Base-by-base conservation (phyloP, 768 basidiomycete species). In the Suillus occidentalis region DNA sequence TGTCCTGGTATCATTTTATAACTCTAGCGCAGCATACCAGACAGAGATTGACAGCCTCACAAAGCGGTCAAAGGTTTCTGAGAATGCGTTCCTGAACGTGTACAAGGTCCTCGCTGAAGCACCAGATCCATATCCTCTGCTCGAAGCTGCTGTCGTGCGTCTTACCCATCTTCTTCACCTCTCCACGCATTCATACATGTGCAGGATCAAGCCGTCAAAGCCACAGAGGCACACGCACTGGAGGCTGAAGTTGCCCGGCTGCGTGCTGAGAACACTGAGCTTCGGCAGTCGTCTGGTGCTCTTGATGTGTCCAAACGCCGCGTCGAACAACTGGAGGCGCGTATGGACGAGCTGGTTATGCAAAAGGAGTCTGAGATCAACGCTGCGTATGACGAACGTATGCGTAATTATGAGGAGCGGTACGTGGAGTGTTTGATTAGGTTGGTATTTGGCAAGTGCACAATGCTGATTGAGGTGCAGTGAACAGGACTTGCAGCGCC, bases 31-130 rank as follows among this genome's bases (percentile, higher is more conserved):
- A 95, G 95, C 95, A 1, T 98, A 98, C 81, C 97, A 99, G 78
- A 85, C 89, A 4, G 97, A 99, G 79, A 98, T 99, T 64, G 97
- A 99, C 81, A 90, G 82, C 72, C 87, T 99, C 68, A 99, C 97
- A 0, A 91, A 93, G 69, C 90, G 97, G 10, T 93, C 90, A 45
- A 98, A 98, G 74, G 78, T 85, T 28, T 91, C 95, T 12, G 97
- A 99, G 82, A 96, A 92, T 71, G 93, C 95, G 0, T 99, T 99
- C 78, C 82, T 99, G n/a, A 94, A 89, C 70, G 90, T 96, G 22
- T 99, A 99, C 83, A 99, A 99, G 75, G 87, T 97, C 25, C 79
- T 99, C 9, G 95, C 97, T 0, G 97, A 99, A 72, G 97, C 94
- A 3, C 97, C 97, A 0, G 97, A 99, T 75, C 97, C 97, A 18